phyloP scores from a whole-genome alignment of 2,329 filamentous ascomycete species.

The Stemphylium lycopersici region DNA sequence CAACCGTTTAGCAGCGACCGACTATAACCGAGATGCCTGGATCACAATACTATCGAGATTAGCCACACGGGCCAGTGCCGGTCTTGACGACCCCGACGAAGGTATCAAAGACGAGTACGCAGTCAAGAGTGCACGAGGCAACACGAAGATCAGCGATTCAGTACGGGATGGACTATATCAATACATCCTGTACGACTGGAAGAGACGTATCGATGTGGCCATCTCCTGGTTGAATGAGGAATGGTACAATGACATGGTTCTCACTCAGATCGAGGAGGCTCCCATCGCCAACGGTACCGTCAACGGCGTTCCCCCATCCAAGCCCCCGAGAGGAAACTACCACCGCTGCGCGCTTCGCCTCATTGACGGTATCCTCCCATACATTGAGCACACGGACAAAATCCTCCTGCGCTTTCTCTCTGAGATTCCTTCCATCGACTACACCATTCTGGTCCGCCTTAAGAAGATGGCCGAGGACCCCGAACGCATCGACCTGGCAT shows the following conservation, averaged over 20 bases:
- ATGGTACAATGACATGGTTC: constrained; percentile 88
- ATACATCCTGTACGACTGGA: constrained; percentile 91
- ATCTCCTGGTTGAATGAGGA: constrained; percentile 96
- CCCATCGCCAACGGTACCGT: constrained; percentile 43
- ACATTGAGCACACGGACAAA: constrained; percentile 90
- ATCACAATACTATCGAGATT: constrained; percentile 84
- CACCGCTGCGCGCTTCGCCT: constrained; percentile 78
- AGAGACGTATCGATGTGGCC: constrained; percentile 84
- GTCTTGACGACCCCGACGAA: constrained; percentile 72
- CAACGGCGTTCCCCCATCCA: constrained; percentile 53
- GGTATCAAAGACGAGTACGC: constrained; percentile 64
- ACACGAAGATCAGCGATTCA: constrained; percentile 64
- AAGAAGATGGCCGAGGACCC: constrained; percentile 67
- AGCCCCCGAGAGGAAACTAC: constrained; percentile 64
- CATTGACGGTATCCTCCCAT: constrained; percentile 88
- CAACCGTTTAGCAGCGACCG: constrained; percentile 81
- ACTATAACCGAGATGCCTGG: constrained; percentile 88
- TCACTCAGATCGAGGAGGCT: constrained; percentile 46
- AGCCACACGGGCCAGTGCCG: constrained; percentile 77
- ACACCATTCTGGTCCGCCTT: constrained; percentile 74
- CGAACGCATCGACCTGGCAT: constrained; percentile 65
- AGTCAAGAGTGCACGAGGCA: constrained; percentile 32
- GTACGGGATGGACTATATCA: constrained; percentile 82
- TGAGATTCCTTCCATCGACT: constrained; percentile 82
- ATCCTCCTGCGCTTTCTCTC: constrained; percentile 88